Base-by-base conservation (phyloP, 345 rosid genomes). In the Pistacia atlantica region DNA sequence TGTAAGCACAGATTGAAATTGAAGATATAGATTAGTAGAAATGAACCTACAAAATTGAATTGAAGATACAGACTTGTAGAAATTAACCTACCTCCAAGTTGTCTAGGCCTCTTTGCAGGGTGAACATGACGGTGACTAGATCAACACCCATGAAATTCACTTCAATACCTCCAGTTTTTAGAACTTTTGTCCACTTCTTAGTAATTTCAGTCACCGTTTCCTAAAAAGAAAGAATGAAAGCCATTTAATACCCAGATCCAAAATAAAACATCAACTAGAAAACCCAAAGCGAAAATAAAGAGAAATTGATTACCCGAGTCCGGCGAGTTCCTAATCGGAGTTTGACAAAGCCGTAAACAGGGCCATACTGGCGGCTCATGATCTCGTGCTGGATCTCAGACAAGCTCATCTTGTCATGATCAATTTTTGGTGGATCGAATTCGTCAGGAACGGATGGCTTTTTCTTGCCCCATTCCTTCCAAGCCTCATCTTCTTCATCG, bases 381-480 rank as follows among this genome's bases (percentile, higher is more conserved):
- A 90, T 77, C 83, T 89, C 79, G 37, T 84, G 87, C 83, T 89
- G 97, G 77, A 96, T 86, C 89, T 89, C 82, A 18, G 80, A 69
- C 38, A 84, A 48, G 45, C 83, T 85, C 95, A 96, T 84, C 3
- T 80, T 80, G 49, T 91, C 80, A 52, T 90, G 81, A 80, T 93
- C 98, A 18, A 85, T 25, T n/a, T 91, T 87, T 9, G 95, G 93
- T 2, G 90, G 96, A 71, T 89, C 93, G 71, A 82, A 82, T 57
- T 80, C 83, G 2, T 84, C 86, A 8, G 12, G 76, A 25, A 3
- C 60, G 20, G 79, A 58, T 10, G 78, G 9, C 49, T 89, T 72
- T 77, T 75, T 85, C 77, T 84, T 85, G 13, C 99, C 99, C 99
- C 98, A 96, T 65, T 86, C 89, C 80, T 87, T 92, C 99, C 99